phyloP scores from a whole-genome alignment of 805 yeast genomes.

The Hanseniaspora clermontiae region DNA sequence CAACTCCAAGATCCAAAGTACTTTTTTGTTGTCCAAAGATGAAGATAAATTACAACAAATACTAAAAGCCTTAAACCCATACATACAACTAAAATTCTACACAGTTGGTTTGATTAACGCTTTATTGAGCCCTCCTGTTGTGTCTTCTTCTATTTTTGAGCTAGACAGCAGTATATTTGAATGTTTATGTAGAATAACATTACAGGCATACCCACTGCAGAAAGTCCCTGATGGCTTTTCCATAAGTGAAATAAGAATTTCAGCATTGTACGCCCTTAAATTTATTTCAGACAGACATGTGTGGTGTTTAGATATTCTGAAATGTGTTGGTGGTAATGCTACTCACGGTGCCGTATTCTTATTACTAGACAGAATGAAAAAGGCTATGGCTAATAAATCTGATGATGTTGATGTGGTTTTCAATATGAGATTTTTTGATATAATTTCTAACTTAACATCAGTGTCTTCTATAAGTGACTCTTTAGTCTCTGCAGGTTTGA shows the following conservation, averaged over 20 bases:
- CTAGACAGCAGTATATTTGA: conserved; percentile 59
- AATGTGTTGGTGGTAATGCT: conserved; percentile 73
- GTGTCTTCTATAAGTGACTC: conserved; percentile 43
- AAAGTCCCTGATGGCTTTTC: conserved; percentile 34
- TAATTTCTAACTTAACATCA: conserved; percentile 50
- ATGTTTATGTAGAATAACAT: conserved; percentile 58
- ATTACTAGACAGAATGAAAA: conserved; percentile 50
- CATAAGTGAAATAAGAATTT: conserved; percentile 40
- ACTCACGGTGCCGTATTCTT: conserved; percentile 74
- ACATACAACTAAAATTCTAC: conserved; percentile 51
- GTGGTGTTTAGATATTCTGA: conserved; percentile 65
- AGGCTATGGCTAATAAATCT: conserved; percentile 31
- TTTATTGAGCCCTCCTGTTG: conserved; percentile 42
- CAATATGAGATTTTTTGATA: conserved; percentile 40
- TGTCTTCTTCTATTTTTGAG: conserved; percentile 56
- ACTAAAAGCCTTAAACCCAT: conserved; percentile 41
- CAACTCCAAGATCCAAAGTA: neutral
- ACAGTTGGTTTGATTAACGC: conserved; percentile 55
- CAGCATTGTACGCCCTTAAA: conserved; percentile 56
- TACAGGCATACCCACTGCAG: conserved; percentile 31
- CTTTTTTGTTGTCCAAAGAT: conserved; percentile 34
- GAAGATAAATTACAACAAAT: conserved; percentile 42
- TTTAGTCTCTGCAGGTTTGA: conserved; percentile 62
- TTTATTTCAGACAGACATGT: conserved; percentile 52
- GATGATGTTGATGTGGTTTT: conserved; percentile 36